phyloP scores from a whole-genome alignment of 179 eudicot species.

The Heliamphora pulchella region DNA sequence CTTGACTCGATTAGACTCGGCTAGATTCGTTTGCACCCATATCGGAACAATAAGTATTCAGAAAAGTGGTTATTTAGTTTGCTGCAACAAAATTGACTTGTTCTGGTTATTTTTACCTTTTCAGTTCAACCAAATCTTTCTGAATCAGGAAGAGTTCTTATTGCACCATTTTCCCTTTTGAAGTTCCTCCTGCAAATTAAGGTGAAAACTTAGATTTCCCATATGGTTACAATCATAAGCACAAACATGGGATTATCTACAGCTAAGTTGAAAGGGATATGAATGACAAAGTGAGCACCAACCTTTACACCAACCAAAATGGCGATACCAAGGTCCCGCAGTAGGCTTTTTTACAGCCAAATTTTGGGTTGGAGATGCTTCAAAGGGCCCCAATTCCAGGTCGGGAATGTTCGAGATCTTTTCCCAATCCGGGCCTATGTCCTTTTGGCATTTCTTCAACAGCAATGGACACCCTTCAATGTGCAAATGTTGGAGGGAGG shows the following conservation, averaged over 20 bases:
- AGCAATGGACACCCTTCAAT: constrained; percentile 26
- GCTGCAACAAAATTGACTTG: too few species aligned
- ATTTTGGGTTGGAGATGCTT: not conserved
- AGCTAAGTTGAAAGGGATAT: not conserved
- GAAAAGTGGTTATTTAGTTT: too few species aligned
- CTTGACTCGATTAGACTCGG: too few species aligned
- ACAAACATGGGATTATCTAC: not conserved
- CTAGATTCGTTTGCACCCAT: too few species aligned
- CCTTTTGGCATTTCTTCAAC: constrained; percentile 18
- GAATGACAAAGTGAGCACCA: not conserved
- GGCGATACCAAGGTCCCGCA: not conserved
- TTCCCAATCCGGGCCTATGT: constrained; percentile 20
- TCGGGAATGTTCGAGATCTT: constrained; percentile 25
- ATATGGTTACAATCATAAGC: not conserved
- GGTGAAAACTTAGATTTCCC: not conserved
- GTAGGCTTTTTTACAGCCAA: not conserved
- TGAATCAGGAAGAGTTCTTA: not conserved
- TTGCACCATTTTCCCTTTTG: not conserved
- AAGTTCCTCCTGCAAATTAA: not conserved
- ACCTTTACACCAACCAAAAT: constrained; percentile 9
- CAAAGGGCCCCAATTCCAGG: constrained; percentile 17
- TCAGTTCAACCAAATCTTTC: not conserved
- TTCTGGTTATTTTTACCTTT: too few species aligned
- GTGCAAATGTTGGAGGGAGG: constrained; percentile 21
- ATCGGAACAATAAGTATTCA: too few species aligned